These are phyloP conservation scores for Leccinum cinnamomeum DNA, from an alignment of 1,284 basidiomycete genomes.

Conservation along the genomic window DNA sequence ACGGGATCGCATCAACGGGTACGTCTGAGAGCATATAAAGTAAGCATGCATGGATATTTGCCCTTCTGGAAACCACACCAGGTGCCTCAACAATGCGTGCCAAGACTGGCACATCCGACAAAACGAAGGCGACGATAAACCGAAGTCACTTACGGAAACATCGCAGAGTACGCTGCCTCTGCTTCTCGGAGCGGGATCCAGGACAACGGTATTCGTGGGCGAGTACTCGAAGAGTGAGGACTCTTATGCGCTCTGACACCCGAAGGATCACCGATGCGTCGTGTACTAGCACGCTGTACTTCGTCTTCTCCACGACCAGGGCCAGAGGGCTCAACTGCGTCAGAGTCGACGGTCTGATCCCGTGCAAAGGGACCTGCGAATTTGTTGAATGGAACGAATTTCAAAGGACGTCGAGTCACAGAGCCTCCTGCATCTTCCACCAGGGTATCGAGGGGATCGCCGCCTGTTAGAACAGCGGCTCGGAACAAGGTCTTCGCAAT, in stretches of 20 bases:
- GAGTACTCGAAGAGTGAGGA: neutral
- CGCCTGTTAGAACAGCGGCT: slow-evolving; percentile 29
- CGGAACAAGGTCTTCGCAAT: slow-evolving; percentile 23
- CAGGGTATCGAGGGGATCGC: slow-evolving; percentile 25
- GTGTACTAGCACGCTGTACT: neutral
- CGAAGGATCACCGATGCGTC: neutral
- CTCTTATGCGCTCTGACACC: neutral
- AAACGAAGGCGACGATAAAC: neutral
- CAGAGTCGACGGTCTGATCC: neutral
- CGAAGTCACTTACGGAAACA: slow-evolving; percentile 29
- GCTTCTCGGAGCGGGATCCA: slow-evolving; percentile 31
- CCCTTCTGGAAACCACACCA: neutral
- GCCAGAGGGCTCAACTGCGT: neutral
- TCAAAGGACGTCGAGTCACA: slow-evolving; percentile 25
- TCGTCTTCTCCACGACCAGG: neutral
- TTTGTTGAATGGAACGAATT: slow-evolving; percentile 30
- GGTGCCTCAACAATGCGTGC: slow-evolving; percentile 3
- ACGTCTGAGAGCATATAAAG: neutral
- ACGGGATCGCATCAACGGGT: neutral
- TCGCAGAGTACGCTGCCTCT: slow-evolving; percentile 29
- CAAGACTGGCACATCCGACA: slow-evolving; percentile 6
- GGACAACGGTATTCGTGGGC: slow-evolving; percentile 19
- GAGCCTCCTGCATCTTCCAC: slow-evolving; percentile 11
- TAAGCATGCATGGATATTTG: neutral
- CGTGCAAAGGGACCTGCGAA: slow-evolving; percentile 2